Conservation (phyloP, 768 basidiomycete species). For the Mrakia blollopis region DNA sequence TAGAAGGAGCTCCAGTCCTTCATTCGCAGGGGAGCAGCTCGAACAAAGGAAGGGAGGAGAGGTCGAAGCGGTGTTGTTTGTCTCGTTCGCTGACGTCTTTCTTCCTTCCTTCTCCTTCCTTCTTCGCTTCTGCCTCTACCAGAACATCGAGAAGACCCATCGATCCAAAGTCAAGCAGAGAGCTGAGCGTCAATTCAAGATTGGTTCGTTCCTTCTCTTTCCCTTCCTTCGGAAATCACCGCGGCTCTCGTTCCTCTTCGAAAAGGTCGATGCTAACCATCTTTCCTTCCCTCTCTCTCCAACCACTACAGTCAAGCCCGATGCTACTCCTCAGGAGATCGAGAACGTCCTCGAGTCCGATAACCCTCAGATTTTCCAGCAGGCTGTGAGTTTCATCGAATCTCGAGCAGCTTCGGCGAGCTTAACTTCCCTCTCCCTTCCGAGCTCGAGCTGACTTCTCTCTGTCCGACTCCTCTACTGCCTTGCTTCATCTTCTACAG, state of each 20-base stretch:
- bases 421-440: neutral
- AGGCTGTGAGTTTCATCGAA: conserved; percentile 42
- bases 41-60: neutral
- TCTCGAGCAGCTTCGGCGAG: conserved; percentile 17
- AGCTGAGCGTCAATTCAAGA: conserved; percentile 69
- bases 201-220: conserved; percentile 47
- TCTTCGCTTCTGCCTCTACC: too few species aligned
- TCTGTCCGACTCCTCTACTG: neutral
- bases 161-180: conserved; percentile 61
- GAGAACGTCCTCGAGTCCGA: conserved; percentile 67
- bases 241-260: neutral
- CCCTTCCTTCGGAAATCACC: neutral
- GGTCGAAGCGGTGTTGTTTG: neutral
- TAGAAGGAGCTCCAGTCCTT: neutral
- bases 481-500: conserved; percentile 46
- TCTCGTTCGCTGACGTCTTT: neutral
- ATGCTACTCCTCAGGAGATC: conserved; percentile 77
- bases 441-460: neutral
- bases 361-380: conserved; percentile 66
- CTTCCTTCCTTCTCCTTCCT: neutral
- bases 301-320: conserved; percentile 57
- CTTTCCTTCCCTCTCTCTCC: neutral
- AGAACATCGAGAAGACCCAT: conserved; percentile 66
- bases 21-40: neutral
- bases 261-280: neutral